Conservation (phyloP, 2,329 filamentous ascomycete genomes). For the Lachnellula hyalina region DNA sequence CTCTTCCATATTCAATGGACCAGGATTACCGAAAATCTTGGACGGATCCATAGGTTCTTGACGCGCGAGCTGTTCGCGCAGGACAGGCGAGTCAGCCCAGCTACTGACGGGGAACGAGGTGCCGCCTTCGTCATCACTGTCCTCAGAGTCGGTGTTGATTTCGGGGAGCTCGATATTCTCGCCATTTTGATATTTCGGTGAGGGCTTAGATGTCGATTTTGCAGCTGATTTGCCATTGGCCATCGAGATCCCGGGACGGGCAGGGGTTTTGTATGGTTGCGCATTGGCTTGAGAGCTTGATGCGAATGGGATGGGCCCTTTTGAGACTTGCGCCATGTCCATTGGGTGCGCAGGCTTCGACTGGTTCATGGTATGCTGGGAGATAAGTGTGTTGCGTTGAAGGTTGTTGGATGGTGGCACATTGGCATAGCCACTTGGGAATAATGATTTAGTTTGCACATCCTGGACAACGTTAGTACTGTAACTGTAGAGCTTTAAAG, state of each 20-base stretch:
- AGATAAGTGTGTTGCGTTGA: constrained; percentile 55
- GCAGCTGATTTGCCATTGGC: constrained; percentile 46
- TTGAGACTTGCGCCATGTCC: constrained; percentile 84
- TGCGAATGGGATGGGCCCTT: constrained; percentile 84
- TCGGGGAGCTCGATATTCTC: constrained; percentile 90
- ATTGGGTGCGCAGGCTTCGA: constrained; percentile 62
- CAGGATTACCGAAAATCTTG: constrained; percentile 82
- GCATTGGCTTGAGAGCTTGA: constrained; percentile 52
- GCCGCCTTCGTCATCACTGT: constrained; percentile 65
- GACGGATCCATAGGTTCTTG: constrained; percentile 86
- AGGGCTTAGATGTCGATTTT: constrained; percentile 61
- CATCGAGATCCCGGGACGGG: constrained; percentile 43
- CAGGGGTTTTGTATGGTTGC: constrained; percentile 64
- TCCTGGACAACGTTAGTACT: constrained; percentile 47
- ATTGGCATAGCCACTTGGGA: constrained; percentile 56
- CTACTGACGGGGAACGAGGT: constrained; percentile 60
- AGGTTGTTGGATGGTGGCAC: constrained; percentile 41
- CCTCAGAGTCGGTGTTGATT: constrained; percentile 90
- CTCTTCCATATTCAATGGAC: constrained; percentile 89
- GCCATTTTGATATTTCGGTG: constrained; percentile 81
- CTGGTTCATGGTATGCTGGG: constrained; percentile 60
- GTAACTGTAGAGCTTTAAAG: not conserved
- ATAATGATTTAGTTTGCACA: constrained; percentile 52
- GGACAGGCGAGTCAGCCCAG: constrained; percentile 85
- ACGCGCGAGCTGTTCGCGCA: constrained; percentile 66